Evolutionary conservation across 257 asterid species (phyloP).

Genomic region (Leptodermis oblonga): DNA sequence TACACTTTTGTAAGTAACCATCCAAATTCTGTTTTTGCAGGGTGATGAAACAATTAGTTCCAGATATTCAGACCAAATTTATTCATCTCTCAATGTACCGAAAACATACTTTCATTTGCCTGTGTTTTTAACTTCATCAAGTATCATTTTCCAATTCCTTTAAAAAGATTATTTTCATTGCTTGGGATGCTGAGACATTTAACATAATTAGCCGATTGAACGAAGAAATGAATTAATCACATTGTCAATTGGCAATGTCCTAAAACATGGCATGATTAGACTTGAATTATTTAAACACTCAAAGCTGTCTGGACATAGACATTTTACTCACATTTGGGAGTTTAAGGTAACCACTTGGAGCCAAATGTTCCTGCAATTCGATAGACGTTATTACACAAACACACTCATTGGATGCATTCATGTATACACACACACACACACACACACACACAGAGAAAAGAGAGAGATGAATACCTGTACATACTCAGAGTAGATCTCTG

Average conservation of each 20-base stretch:
- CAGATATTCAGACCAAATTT: background rate
- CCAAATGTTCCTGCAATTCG: constrained; percentile 80
- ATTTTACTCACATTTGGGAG: constrained; percentile 75
- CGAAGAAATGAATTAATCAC: background rate
- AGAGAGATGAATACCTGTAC: constrained; percentile 51
- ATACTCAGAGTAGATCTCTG: constrained; percentile 75
- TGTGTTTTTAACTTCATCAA: background rate
- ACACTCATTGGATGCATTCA: constrained; percentile 3
- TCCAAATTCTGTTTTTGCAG: constrained; percentile 47
- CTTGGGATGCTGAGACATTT: background rate
- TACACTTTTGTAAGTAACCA: constrained; percentile 65
- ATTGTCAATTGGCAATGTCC: background rate
- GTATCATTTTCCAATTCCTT: background rate
- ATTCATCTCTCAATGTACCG: background rate
- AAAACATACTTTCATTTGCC: background rate
- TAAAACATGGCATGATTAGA: background rate
- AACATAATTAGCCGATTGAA: background rate
- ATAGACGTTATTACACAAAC: constrained; percentile 16
- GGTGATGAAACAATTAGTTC: background rate
- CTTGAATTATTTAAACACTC: background rate
- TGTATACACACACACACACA: no score
- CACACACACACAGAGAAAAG: constrained; percentile 6
- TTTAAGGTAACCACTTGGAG: constrained; percentile 96
- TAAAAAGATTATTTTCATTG: background rate
- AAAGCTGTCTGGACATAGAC: background rate